Conservation (phyloP, 495 filamentous ascomycete species). For the Bacidia rubella region DNA sequence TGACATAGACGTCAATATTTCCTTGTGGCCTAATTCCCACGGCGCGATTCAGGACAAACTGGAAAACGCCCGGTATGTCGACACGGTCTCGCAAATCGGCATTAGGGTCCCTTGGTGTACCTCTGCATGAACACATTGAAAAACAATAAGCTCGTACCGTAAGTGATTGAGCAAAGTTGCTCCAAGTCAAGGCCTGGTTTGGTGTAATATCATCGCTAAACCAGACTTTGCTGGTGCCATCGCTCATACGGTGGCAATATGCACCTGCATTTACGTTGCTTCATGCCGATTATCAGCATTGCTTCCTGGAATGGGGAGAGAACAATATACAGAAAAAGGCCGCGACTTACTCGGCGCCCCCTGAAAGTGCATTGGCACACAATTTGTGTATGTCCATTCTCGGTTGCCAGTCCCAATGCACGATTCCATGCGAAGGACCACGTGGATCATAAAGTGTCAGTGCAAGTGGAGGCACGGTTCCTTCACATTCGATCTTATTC, state of each 20-base stretch:
- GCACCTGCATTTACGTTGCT: neutral
- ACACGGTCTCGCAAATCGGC: neutral
- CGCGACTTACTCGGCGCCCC: neutral
- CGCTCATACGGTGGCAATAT: neutral
- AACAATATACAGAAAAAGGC: no score
- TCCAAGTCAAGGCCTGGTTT: neutral
- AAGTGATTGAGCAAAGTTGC: neutral
- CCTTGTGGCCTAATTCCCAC: neutral
- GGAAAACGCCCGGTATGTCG: neutral
- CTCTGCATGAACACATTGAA: neutral
- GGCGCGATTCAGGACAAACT: neutral
- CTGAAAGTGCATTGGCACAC: neutral
- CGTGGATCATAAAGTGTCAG: neutral
- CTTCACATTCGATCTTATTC: neutral
- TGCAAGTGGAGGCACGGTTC: neutral
- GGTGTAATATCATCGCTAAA: neutral
- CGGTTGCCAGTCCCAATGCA: neutral
- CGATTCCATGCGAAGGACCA: neutral
- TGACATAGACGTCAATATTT: neutral
- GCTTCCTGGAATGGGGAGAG: no score
- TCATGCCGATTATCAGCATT: neutral
- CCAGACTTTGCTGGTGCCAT: neutral
- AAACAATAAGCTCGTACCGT: neutral
- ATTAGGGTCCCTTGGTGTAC: neutral
- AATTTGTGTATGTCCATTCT: neutral